Percentiles rank a stretch among this genome's conserved stretches.
phyloP scores from a whole-genome alignment of 805 yeast species.

The Candida takata region DNA sequence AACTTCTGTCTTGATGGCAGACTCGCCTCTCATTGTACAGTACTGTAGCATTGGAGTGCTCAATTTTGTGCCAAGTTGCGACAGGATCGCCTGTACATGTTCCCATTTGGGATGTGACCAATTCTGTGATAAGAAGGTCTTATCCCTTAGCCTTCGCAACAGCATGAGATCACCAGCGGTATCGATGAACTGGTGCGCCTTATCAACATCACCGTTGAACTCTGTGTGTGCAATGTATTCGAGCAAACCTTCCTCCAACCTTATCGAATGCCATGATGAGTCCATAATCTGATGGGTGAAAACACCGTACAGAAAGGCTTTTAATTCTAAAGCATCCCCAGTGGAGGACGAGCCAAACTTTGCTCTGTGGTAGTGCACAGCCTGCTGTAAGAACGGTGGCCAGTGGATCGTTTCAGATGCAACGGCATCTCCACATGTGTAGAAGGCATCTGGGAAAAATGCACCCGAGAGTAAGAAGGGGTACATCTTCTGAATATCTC shows the following conservation, averaged over 20 bases:
- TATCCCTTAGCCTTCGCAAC: slow-evolving; percentile 30
- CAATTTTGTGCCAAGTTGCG: slow-evolving; percentile 29
- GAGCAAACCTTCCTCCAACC: slow-evolving; percentile 49
- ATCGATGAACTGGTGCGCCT: slow-evolving; percentile 52
- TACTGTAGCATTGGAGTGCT: slow-evolving; percentile 28
- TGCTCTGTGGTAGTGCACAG: slow-evolving; percentile 35
- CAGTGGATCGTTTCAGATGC: slow-evolving; percentile 62
- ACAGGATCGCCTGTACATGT: slow-evolving; percentile 37
- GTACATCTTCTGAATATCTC: slow-evolving; percentile 22
- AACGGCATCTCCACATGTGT: slow-evolving; percentile 44
- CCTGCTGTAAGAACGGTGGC: slow-evolving; percentile 53
- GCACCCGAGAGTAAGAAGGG: slow-evolving; percentile 48
- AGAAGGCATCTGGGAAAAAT: slow-evolving; percentile 65
- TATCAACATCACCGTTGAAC: slow-evolving; percentile 40
- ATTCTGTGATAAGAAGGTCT: slow-evolving; percentile 22
- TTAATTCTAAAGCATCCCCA: slow-evolving; percentile 28
- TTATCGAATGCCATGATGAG: slow-evolving; percentile 60
- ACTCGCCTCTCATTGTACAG: slow-evolving; percentile 50
- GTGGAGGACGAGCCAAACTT: slow-evolving; percentile 4
- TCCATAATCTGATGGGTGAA: slow-evolving; percentile 60
- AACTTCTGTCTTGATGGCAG: slow-evolving; percentile 44
- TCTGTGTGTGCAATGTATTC: slow-evolving; percentile 43
- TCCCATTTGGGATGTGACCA: slow-evolving; percentile 35
- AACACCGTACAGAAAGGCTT: slow-evolving; percentile 52
- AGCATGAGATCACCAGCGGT: slow-evolving; percentile 58